phyloP scores from a whole-genome alignment of 441 rosid species.

The Erodium texanum region DNA sequence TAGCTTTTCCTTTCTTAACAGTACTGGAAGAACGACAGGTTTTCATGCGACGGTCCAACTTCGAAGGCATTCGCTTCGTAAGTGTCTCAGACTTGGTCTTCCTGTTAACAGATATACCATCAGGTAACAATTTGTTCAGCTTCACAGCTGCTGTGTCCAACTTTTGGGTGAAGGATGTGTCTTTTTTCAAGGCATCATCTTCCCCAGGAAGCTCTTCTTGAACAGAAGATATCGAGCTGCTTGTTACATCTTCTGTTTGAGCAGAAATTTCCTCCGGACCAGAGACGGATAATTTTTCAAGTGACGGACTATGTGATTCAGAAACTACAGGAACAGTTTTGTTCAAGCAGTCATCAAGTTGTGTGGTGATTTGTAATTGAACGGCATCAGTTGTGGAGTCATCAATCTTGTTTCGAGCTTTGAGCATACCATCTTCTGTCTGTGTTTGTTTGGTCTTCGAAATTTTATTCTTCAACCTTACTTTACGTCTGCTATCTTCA shows the following conservation, averaged over 20 bases:
- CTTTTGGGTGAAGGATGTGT: constrained; percentile 22
- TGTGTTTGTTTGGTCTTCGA: constrained; percentile 28
- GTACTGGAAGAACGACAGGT: constrained; percentile 42
- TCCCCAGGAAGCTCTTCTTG: constrained; percentile 34
- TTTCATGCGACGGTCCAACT: constrained; percentile 52
- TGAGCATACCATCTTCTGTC: constrained; percentile 22
- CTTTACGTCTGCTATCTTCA: constrained; percentile 36
- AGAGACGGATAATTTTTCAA: constrained; percentile 22
- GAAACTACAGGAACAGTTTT: constrained; percentile 28
- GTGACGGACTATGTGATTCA: constrained; percentile 21
- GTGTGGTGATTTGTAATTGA: constrained; percentile 24
- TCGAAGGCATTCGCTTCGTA: constrained; percentile 41
- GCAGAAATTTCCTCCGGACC: constrained; percentile 27
- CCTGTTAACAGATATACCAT: constrained; percentile 27
- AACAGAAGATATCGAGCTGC: constrained; percentile 25
- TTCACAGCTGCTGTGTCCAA: constrained; percentile 21
- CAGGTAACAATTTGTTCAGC: constrained; percentile 30
- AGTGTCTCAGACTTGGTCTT: constrained; percentile 32
- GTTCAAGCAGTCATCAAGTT: constrained; percentile 25
- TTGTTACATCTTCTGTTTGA: constrained; percentile 25
- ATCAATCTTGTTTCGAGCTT: constrained; percentile 23
- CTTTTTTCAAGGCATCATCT: constrained; percentile 29
- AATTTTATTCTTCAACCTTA: constrained; percentile 15
- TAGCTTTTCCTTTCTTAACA: constrained; percentile 48
- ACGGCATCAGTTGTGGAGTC: constrained; percentile 14